phyloP scores from a whole-genome alignment of 345 rosid species.

The Citrus reticulata region DNA sequence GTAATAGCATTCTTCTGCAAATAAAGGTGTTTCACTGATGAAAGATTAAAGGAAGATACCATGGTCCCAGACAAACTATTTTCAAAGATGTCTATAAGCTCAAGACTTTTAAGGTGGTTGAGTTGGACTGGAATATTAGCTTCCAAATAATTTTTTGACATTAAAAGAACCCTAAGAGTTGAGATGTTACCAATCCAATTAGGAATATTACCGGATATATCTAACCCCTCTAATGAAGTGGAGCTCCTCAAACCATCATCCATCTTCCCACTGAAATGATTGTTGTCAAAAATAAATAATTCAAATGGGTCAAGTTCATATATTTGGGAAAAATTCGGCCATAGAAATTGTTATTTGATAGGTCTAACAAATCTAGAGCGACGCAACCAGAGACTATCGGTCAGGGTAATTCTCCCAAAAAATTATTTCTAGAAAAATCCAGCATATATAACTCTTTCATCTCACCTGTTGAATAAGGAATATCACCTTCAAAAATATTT shows the following conservation, averaged over 20 bases:
- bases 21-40: too few relatives aligned
- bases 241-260: not conserved
- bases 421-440: not conserved
- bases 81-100: too few relatives aligned
- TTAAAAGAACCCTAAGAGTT: not conserved
- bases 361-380: not conserved
- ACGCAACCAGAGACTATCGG: not conserved
- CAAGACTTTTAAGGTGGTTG: too few relatives aligned
- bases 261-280: not conserved
- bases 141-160: not conserved
- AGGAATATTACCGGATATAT: not conserved
- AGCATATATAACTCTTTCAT: not conserved
- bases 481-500: not conserved
- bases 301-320: not conserved
- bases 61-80: too few relatives aligned
- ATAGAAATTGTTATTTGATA: not conserved
- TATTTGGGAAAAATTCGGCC: not conserved
- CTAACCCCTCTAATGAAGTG: not conserved
- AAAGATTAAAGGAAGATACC: too few relatives aligned
- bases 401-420: not conserved
- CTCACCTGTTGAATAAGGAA: not conserved
- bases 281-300: not conserved
- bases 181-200: not conserved
- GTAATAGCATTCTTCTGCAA: too few relatives aligned
- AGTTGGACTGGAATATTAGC: too few relatives aligned